Evolutionary conservation across 1,284 basidiomycete genomes (phyloP).

Genomic region (Ganoderma meredithae): DNA sequence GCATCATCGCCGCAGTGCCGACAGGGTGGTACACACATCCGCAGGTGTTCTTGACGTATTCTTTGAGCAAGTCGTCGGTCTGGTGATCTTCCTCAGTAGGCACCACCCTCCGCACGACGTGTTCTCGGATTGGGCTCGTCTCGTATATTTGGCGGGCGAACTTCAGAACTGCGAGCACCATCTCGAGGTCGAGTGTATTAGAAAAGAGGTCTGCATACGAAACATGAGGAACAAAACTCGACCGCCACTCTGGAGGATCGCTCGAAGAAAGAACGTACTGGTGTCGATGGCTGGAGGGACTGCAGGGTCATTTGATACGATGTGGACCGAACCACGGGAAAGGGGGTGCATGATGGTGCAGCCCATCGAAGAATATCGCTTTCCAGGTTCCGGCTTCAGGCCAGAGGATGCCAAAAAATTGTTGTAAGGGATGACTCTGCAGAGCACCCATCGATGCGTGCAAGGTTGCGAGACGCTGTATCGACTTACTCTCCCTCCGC

Average conservation of each 20-base stretch:
- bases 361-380: constrained; percentile 21
- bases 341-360: constrained; percentile 19
- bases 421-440: constrained; percentile 20
- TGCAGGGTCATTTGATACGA: constrained; percentile 47
- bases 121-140: constrained; percentile 28
- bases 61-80: constrained; percentile 29
- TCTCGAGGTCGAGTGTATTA: constrained; percentile 31
- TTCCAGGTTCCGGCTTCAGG: constrained; percentile 11
- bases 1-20: constrained; percentile 49
- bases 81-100: constrained; percentile 17
- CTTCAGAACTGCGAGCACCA: constrained; percentile 25
- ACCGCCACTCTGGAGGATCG: too few species aligned
- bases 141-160: constrained; percentile 26
- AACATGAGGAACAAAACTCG: neutral
- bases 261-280: constrained; percentile 12
- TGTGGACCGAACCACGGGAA: constrained; percentile 37
- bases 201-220: constrained; percentile 17
- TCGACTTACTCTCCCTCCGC: constrained; percentile 22
- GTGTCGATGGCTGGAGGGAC: constrained; percentile 55
- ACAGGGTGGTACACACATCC: constrained; percentile 27
- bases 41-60: constrained; percentile 29
- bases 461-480: neutral
- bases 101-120: constrained; percentile 22
- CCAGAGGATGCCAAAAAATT: constrained; percentile 22
- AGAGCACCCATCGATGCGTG: neutral